Percentiles rank a stretch among this genome's conserved stretches.
Conservation (phyloP, 2,329 filamentous ascomycete species). For the Trichoderma cornu-damae region DNA sequence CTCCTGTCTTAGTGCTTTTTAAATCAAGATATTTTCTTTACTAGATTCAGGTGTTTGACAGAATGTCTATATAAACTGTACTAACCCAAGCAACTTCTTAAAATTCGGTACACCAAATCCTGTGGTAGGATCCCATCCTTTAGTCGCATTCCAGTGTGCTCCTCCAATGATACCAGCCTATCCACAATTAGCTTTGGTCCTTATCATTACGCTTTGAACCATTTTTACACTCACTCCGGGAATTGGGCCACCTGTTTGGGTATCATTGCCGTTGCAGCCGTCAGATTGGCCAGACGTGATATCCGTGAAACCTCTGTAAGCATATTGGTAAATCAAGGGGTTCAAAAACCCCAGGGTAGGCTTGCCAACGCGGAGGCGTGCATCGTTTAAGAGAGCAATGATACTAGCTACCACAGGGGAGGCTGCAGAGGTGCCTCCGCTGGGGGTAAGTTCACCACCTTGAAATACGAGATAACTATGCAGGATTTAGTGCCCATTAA, state of each 20-base stretch:
- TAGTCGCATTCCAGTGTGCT: slow-evolving; percentile 27
- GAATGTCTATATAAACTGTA: not conserved
- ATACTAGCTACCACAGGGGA: slow-evolving; percentile 46
- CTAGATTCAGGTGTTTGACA: too few species aligned
- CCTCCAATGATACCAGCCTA: slow-evolving; percentile 28
- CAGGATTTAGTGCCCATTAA: not conserved
- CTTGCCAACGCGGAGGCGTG: slow-evolving; percentile 39
- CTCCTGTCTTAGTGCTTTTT: too few species aligned
- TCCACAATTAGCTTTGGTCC: slow-evolving; percentile 12
- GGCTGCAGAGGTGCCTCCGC: slow-evolving; percentile 42
- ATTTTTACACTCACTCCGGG: not conserved
- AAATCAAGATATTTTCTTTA: too few species aligned
- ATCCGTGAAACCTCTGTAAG: slow-evolving; percentile 21
- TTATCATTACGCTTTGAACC: too few species aligned
- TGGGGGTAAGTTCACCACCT: slow-evolving; percentile 26
- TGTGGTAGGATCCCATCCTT: slow-evolving; percentile 24
- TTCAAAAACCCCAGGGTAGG: slow-evolving; percentile 47
- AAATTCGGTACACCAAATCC: slow-evolving; percentile 24
- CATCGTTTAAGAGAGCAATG: slow-evolving; percentile 46
- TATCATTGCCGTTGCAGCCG: slow-evolving; percentile 34
- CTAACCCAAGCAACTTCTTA: slow-evolving; percentile 22
- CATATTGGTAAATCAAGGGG: slow-evolving; percentile 37
- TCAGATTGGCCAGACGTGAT: slow-evolving; percentile 34
- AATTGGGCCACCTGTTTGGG: slow-evolving; percentile 7
- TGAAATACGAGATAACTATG: slow-evolving; percentile 21